These are phyloP conservation scores for Ascomycota sp. DNA, from an alignment of 2,329 filamentous ascomycete genomes.

Conservation along the genomic window DNA sequence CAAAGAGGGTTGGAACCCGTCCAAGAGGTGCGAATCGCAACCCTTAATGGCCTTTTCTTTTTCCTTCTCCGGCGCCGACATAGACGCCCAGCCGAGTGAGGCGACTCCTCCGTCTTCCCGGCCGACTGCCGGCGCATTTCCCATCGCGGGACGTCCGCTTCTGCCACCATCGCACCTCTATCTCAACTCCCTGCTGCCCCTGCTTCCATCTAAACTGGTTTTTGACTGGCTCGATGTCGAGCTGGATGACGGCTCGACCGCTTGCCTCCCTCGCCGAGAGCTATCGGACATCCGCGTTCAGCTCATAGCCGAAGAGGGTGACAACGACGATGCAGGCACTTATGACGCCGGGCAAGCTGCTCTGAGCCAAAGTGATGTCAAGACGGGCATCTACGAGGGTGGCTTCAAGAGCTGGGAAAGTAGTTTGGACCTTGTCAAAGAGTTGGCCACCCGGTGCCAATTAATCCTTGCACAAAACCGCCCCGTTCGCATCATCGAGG, in stretches of 20 bases:
- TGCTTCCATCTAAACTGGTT: constrained; percentile 53
- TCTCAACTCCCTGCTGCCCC: constrained; percentile 27
- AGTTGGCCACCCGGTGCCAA: constrained; percentile 26
- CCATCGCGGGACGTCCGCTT: constrained; percentile 38
- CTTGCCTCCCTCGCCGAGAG: constrained; percentile 50
- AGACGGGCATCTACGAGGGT: constrained; percentile 66
- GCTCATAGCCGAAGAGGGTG: constrained; percentile 53
- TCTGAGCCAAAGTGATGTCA: constrained; percentile 52
- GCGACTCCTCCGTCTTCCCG: no score
- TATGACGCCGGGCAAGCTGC: constrained; percentile 1
- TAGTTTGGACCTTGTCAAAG: constrained; percentile 57
- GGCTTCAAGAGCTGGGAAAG: constrained; percentile 86
- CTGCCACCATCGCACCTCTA: constrained; percentile 32
- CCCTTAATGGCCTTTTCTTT: no score
- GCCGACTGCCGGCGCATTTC: constrained; percentile 29
- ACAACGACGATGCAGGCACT: constrained; percentile 9
- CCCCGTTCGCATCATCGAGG: constrained; percentile 30
- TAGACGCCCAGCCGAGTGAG: no score
- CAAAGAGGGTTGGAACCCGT: no score
- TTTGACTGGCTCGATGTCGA: constrained; percentile 41
- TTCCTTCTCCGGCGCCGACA: no score
- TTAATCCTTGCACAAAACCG: constrained; percentile 10
- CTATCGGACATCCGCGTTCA: constrained; percentile 68
- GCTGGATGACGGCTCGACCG: constrained; percentile 29
- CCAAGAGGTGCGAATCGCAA: no score